Evolutionary conservation across 352 stramenopile genomes (phyloP).

Genomic region (Phytophthora megakarya): DNA sequence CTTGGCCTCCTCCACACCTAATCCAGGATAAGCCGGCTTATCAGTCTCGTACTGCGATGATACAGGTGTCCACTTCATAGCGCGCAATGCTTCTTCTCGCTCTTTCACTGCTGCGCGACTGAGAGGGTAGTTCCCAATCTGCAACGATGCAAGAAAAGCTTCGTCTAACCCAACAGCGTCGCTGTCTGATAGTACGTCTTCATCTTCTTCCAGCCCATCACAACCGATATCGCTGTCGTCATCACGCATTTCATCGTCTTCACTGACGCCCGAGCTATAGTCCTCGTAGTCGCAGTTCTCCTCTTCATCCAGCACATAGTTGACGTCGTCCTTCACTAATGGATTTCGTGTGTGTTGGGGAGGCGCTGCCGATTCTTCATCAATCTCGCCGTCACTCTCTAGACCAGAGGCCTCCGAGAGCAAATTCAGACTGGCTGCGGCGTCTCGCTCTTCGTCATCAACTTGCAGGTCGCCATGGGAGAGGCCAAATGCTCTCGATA

Average conservation of each 20-base stretch:
- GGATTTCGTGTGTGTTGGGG: no score
- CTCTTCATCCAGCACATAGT: constrained; percentile 1
- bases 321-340: constrained; percentile 10
- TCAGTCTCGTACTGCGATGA: background rate
- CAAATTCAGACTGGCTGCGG: background rate
- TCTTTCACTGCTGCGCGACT: background rate
- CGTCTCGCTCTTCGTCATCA: background rate
- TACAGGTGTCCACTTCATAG: background rate
- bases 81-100: background rate
- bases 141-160: background rate
- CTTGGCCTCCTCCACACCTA: background rate
- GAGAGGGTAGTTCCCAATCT: background rate
- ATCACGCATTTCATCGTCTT: background rate
- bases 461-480: constrained; percentile 2
- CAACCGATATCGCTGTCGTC: background rate
- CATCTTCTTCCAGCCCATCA: background rate
- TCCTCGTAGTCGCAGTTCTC: background rate
- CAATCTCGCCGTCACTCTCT: background rate
- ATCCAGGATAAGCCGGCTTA: no score
- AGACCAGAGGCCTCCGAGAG: background rate
- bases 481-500: constrained; percentile 8
- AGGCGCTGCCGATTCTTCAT: no score
- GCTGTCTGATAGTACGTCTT: background rate
- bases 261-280: background rate
- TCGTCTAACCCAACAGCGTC: background rate